These are phyloP conservation scores for Xylariaceae sp. DNA, from an alignment of 2,329 filamentous ascomycete species.

Conservation along the genomic window DNA sequence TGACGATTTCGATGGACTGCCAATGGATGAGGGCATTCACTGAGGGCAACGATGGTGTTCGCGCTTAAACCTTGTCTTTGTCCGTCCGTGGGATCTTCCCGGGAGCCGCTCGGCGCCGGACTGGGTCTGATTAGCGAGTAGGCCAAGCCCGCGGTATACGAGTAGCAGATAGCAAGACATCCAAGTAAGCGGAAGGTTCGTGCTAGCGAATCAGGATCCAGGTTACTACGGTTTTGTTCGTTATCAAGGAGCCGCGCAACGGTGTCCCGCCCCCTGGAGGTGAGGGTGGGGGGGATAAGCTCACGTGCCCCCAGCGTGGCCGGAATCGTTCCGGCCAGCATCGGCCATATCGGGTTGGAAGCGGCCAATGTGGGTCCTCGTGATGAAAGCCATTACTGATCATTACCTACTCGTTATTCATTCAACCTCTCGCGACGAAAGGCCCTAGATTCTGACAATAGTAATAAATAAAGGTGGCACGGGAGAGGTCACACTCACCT, in stretches of 20 bases:
- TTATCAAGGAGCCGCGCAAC: no score
- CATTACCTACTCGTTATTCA: slow-evolving; percentile 15
- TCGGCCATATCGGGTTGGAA: slow-evolving; percentile 14
- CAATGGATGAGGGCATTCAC: not conserved
- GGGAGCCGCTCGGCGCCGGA: not conserved
- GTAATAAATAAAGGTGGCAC: not conserved
- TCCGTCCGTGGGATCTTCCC: not conserved
- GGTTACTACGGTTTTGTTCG: no score
- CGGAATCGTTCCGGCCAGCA: slow-evolving; percentile 20
- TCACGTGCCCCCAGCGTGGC: slow-evolving; percentile 16
- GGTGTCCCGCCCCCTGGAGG: no score
- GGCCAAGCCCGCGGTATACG: no score
- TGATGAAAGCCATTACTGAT: slow-evolving; percentile 14
- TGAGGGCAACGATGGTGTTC: not conserved
- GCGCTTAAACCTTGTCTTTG: not conserved
- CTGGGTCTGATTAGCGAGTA: not conserved
- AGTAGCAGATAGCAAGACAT: no score
- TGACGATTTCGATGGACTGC: no score
- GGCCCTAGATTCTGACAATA: not conserved
- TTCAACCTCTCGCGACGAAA: not conserved
- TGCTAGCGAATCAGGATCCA: not conserved
- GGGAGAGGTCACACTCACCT: not conserved
- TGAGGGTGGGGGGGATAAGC: not conserved
- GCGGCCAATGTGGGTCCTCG: slow-evolving; percentile 12
- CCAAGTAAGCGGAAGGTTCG: not conserved